Evolutionary conservation across 139 green algal genomes (phyloP).

Genomic region (Astrephomene gubernaculifera): DNA sequence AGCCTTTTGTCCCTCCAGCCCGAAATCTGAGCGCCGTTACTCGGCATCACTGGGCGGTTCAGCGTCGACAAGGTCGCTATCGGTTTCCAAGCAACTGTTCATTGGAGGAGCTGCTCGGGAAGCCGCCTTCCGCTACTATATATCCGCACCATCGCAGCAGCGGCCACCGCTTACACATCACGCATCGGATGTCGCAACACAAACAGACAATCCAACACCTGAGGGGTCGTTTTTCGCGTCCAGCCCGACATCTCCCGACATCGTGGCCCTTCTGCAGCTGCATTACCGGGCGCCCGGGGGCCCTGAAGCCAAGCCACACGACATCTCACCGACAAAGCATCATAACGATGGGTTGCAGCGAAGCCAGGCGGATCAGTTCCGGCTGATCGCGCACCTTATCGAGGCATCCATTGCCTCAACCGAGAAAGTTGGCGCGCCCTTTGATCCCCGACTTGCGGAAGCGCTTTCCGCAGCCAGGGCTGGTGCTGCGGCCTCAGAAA

Average conservation of each 20-base stretch:
- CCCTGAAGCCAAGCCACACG: not conserved
- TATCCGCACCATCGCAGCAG: not conserved
- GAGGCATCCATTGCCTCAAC: not conserved
- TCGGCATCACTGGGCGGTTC: not conserved
- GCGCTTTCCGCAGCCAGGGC: not conserved
- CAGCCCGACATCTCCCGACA: not conserved
- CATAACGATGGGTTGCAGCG: not conserved
- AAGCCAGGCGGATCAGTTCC: not conserved
- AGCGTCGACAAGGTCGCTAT: not conserved
- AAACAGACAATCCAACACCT: not conserved
- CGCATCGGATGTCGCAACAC: constrained; percentile 2
- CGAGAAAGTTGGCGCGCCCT: not conserved
- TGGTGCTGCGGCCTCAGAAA: not conserved
- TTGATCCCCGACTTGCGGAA: not conserved
- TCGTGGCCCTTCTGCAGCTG: not conserved
- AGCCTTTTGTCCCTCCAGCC: not conserved
- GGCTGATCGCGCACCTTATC: not conserved
- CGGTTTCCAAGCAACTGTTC: not conserved
- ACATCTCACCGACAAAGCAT: not conserved
- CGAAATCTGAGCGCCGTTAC: not conserved
- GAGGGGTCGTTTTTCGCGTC: not conserved
- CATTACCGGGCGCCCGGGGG: not conserved
- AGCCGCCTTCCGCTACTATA: not conserved
- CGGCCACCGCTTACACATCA: not conserved
- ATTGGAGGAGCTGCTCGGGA: not conserved